These are phyloP conservation scores for Suillus variegatus DNA, from an alignment of 768 basidiomycete species.

Conservation along the genomic window DNA sequence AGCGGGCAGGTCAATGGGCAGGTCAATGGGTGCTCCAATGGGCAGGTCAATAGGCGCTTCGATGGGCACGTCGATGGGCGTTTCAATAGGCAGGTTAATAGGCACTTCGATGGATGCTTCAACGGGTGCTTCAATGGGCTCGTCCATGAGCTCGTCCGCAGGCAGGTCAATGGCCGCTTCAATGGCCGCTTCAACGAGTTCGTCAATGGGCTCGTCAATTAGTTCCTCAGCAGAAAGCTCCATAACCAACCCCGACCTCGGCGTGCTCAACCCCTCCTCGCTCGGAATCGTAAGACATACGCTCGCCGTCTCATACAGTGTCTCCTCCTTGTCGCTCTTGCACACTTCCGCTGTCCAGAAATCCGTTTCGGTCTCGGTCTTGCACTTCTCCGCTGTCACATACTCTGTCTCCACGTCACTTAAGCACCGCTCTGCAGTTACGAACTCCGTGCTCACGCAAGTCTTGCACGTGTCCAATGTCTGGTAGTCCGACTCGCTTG, in stretches of 20 bases:
- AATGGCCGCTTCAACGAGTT: background rate
- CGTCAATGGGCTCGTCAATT: background rate
- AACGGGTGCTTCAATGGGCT: background rate
- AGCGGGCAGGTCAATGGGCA: background rate
- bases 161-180: too few species aligned
- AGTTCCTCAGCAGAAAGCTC: conserved; percentile 23
- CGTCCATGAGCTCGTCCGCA: background rate
- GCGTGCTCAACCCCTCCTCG: conserved; percentile 28
- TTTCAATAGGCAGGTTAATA: background rate
- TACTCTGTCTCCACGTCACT: conserved; percentile 49
- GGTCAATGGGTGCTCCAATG: too few species aligned
- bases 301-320: conserved; percentile 52
- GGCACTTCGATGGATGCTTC: background rate
- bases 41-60: too few species aligned
- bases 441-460: conserved; percentile 46
- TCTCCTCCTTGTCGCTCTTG: conserved; percentile 31
- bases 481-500: conserved; percentile 49
- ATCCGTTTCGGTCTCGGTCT: conserved; percentile 45
- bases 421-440: conserved; percentile 46
- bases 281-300: conserved; percentile 38
- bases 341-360: conserved; percentile 49
- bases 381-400: conserved; percentile 50
- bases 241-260: conserved; percentile 38
- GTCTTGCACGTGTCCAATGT: conserved; percentile 47
- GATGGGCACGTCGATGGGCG: background rate